Evolutionary conservation across 345 rosid species (phyloP).

Genomic region (Euclidium syriacum): DNA sequence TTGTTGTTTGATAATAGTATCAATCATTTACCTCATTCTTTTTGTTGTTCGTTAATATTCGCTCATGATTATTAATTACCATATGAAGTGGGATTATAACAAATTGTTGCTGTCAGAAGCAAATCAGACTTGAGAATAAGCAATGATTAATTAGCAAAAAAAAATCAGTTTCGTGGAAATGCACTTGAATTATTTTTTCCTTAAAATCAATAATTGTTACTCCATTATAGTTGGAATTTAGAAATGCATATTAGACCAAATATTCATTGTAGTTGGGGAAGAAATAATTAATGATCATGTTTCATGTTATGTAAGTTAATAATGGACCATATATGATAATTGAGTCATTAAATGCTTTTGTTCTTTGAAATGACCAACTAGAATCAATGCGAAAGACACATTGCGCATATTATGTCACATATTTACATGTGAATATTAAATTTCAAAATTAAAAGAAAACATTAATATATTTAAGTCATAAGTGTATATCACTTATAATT

Average conservation of each 20-base stretch:
- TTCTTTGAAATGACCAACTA: constrained; percentile 23
- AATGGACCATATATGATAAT: constrained; percentile 8
- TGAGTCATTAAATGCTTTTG: constrained; percentile 5
- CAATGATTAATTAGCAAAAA: constrained; percentile 17
- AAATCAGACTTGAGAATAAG: constrained; percentile 11
- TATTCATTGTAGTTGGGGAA: not conserved
- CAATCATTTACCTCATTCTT: constrained; percentile 6
- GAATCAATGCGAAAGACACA: constrained; percentile 17
- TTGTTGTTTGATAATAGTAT: not conserved
- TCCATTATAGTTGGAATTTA: constrained; percentile 4
- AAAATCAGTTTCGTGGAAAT: constrained; percentile 1
- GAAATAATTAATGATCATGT: not conserved
- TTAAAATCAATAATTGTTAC: constrained; percentile 7
- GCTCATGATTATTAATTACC: constrained; percentile 6
- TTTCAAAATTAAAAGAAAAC: too few species aligned
- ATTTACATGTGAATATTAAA: not conserved
- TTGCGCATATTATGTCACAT: constrained; percentile 18
- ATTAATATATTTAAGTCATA: not conserved
- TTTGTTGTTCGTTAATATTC: constrained; percentile 16
- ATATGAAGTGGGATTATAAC: constrained; percentile 11
- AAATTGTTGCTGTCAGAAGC: constrained; percentile 20
- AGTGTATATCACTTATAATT: not conserved
- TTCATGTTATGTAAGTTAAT: constrained; percentile 17
- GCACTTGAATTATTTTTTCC: not conserved
- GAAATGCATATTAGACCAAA: not conserved